phyloP scores from a whole-genome alignment of 2,329 filamentous ascomycete species.

The Chaetomiaceae sp. region DNA sequence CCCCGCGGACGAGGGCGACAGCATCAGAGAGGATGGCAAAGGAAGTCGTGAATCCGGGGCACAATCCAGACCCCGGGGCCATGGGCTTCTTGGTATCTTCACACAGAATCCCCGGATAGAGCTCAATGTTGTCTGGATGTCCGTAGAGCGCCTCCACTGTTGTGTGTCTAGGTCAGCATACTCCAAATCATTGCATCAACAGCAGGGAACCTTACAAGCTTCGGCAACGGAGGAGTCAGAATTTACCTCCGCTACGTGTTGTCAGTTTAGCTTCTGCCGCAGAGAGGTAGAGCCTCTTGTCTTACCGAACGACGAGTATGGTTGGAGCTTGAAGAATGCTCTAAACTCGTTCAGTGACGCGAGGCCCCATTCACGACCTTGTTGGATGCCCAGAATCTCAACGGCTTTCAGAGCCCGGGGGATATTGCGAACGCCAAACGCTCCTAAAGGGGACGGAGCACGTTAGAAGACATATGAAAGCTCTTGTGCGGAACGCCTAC shows the following conservation, averaged over 20 bases:
- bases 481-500: constrained; percentile 20
- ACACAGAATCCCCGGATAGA: constrained; percentile 63
- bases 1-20: constrained; percentile 53
- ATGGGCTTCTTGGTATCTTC: constrained; percentile 52
- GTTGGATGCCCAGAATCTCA: constrained; percentile 60
- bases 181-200: constrained; percentile 42
- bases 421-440: constrained; percentile 56
- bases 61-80: constrained; percentile 43
- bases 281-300: neutral
- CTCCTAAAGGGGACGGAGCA: constrained; percentile 16
- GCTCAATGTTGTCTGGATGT: constrained; percentile 61
- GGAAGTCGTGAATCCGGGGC: constrained; percentile 42
- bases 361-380: constrained; percentile 58
- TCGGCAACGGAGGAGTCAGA: constrained; percentile 42
- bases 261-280: neutral
- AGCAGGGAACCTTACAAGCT: constrained; percentile 27
- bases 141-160: constrained; percentile 56
- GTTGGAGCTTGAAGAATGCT: constrained; percentile 56
- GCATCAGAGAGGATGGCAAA: constrained; percentile 58
- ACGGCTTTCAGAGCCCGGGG: constrained; percentile 55
- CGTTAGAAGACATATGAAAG: neutral
- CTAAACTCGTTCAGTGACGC: constrained; percentile 62
- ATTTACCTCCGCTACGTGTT: constrained; percentile 45
- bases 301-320: constrained; percentile 48
- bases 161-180: constrained; percentile 38